These are phyloP conservation scores for Metschnikowia drakensbergensis DNA, from an alignment of 805 yeast species.

Conservation along the genomic window DNA sequence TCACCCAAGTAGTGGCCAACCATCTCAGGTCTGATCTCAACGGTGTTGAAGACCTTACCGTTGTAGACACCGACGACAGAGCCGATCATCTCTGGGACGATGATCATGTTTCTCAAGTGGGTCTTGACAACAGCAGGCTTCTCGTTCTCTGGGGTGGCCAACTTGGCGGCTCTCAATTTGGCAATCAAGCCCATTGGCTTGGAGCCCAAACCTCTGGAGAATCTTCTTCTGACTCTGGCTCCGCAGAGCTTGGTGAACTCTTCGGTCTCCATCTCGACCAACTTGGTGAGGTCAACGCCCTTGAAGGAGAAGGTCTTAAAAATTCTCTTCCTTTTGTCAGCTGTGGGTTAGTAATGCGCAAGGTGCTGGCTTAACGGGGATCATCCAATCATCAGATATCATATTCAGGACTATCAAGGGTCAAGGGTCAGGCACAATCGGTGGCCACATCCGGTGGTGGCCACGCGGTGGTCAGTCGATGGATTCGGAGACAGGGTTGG, in stretches of 20 bases:
- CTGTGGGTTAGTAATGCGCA: constrained; percentile 24
- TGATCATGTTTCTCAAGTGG: constrained; percentile 97
- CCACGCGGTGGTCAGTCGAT: too few species aligned
- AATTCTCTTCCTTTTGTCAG: constrained; percentile 77
- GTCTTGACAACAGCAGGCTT: constrained; percentile 98
- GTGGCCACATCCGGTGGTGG: too few species aligned
- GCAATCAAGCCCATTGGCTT: constrained; percentile 95
- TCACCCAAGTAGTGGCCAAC: constrained; percentile 99
- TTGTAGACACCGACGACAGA: constrained; percentile 98
- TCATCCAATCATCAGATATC: too few species aligned
- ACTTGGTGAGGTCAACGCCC: constrained; percentile 95
- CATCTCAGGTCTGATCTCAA: constrained; percentile 99
- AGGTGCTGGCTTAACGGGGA: too few species aligned
- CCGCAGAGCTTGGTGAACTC: constrained; percentile 95
- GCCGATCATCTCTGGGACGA: constrained; percentile 99
- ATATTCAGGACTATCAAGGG: too few species aligned
- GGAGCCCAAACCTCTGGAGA: constrained; percentile 93
- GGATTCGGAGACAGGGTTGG: too few species aligned
- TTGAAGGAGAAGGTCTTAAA: constrained; percentile 97
- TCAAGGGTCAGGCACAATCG: too few species aligned
- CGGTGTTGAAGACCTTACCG: constrained; percentile 99
- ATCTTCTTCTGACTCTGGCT: constrained; percentile 99
- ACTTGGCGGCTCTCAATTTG: constrained; percentile 97
- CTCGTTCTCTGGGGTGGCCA: constrained; percentile 84
- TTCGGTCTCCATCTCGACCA: constrained; percentile 91